Evolutionary conservation across 345 rosid species (phyloP), one percentile per base, ranked within the genome.

Genomic region (Acer campestre): DNA sequence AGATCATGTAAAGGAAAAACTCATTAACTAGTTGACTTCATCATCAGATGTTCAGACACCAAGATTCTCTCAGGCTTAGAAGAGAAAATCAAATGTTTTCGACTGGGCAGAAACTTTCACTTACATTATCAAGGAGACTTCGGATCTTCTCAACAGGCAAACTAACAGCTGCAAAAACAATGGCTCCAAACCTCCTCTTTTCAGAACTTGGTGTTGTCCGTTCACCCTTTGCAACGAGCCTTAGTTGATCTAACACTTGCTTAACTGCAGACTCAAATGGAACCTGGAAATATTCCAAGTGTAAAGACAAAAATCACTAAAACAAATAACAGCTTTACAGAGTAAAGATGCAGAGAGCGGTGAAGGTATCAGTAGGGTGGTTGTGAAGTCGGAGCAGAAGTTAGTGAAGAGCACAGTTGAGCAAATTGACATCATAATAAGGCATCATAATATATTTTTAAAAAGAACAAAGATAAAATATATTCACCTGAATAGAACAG

Each of bases 101-200:
- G 0, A 38, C 4, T 44, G 61, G 40, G 42, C 25, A 63, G n/a
- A 44, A 59, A 25, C 29, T 17, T 46, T 23, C 44, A 31, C 88
- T 84, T 88, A 92, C 99, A 73, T 85, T 73, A n/a, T 84, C 84
- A 44, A 96, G 92, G 78, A 91, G 84, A 68, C 73, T 78, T 61
- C 63, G 85, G 73, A 94, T 81, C 73, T 90, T 91, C 59, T 78
- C 59, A 61, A 75, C 85, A 40, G 93, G 97, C 55, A 96, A 81
- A 85, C 83, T 84, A 79, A 91, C 89, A 79, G 98, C 98, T 59
- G 97, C 99, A 46, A 88, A 96, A 77, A 86, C 90, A 79, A 91
- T 90, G 58, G 86, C 76, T 59, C 97, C 97, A 6, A 85, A 79
- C 79, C 86, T 91, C 86, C 89, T 85, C 86, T 81, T 94, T 86